These are phyloP conservation scores for Cordyceps pruinosa DNA, from an alignment of 2,329 filamentous ascomycete species.

Conservation along the genomic window DNA sequence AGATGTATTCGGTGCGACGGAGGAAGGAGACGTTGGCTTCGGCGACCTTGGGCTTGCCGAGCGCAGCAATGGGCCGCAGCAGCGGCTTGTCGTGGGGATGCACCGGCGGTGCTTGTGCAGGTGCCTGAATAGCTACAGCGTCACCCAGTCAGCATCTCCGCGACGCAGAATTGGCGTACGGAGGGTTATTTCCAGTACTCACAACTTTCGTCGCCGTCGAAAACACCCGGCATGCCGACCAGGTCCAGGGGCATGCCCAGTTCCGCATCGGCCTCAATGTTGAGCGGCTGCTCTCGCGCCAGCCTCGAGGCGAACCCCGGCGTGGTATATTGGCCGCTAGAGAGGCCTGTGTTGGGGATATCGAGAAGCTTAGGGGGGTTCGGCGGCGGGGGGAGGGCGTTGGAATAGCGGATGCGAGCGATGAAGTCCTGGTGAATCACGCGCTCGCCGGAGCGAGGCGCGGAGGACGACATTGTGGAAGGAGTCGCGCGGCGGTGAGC, in stretches of 20 bases:
- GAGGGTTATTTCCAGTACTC: slow-evolving; percentile 28
- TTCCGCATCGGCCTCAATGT: slow-evolving; percentile 96
- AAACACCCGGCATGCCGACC: slow-evolving; percentile 89
- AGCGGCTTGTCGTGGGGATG: slow-evolving; percentile 82
- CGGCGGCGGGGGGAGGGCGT: slow-evolving; percentile 88
- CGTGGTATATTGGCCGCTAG: slow-evolving; percentile 80
- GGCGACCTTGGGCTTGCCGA: slow-evolving; percentile 74
- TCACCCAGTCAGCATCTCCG: slow-evolving; percentile 12
- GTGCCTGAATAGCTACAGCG: slow-evolving; percentile 68
- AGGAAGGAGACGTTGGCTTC: slow-evolving; percentile 85
- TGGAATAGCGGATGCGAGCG: slow-evolving; percentile 88
- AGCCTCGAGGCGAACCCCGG: slow-evolving; percentile 85
- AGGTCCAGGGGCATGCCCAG: slow-evolving; percentile 95
- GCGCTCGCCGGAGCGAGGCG: slow-evolving; percentile 44
- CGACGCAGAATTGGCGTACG: neutral
- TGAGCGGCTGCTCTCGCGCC: slow-evolving; percentile 84
- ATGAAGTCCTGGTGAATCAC: slow-evolving; percentile 92
- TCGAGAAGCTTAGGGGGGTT: slow-evolving; percentile 95
- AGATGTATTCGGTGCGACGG: slow-evolving; percentile 92
- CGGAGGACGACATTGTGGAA: slow-evolving; percentile 27
- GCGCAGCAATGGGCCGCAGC: slow-evolving; percentile 71
- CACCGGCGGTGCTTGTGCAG: slow-evolving; percentile 60
- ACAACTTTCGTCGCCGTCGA: slow-evolving; percentile 94
- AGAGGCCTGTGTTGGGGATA: slow-evolving; percentile 86
- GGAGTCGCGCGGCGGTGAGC: slow-evolving; percentile 10